Conservation (phyloP, 805 yeast genomes). For the Yarrowia sp. region DNA sequence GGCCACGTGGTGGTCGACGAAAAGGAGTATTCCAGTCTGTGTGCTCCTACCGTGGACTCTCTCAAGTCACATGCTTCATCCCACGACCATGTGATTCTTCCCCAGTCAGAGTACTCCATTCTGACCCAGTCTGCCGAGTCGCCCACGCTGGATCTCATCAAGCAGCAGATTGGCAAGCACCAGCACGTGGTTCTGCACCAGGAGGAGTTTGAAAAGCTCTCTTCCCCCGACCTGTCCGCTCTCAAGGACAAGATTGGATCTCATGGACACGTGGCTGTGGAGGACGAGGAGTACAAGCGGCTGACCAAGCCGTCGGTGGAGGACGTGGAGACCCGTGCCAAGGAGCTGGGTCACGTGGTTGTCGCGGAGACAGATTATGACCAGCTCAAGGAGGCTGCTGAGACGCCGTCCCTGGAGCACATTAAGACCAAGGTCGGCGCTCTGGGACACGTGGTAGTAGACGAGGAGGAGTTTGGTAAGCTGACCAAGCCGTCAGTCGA, state of each 20-base stretch:
- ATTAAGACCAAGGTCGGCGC: neutral
- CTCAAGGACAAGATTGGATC: neutral
- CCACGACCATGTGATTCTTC: constrained; percentile 27
- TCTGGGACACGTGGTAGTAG: neutral
- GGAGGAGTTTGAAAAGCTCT: neutral
- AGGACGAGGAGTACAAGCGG: neutral
- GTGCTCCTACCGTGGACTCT: neutral
- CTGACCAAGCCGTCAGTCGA: constrained; percentile 30
- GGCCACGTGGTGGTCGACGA: constrained; percentile 28
- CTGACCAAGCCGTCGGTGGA: constrained; percentile 29
- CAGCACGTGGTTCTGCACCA: constrained; percentile 25
- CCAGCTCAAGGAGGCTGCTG: neutral
- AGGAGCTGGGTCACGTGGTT: constrained; percentile 1
- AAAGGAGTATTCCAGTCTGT: constrained; percentile 24
- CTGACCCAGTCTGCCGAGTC: constrained; percentile 25
- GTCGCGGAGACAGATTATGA: neutral
- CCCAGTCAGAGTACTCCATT: constrained; percentile 23
- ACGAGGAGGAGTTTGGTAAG: neutral
- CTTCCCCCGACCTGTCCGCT: neutral
- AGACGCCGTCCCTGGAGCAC: neutral
- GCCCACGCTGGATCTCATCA: constrained; percentile 22
- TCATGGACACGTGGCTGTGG: neutral
- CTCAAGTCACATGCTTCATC: neutral
- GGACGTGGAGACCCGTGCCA: constrained; percentile 25
- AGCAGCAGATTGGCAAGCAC: constrained; percentile 25